Evolutionary conservation across 176 grass and related monocot genomes (phyloP), one percentile per base, ranked within the genome.

Genomic region (Rhipidocladum racemiflorum): DNA sequence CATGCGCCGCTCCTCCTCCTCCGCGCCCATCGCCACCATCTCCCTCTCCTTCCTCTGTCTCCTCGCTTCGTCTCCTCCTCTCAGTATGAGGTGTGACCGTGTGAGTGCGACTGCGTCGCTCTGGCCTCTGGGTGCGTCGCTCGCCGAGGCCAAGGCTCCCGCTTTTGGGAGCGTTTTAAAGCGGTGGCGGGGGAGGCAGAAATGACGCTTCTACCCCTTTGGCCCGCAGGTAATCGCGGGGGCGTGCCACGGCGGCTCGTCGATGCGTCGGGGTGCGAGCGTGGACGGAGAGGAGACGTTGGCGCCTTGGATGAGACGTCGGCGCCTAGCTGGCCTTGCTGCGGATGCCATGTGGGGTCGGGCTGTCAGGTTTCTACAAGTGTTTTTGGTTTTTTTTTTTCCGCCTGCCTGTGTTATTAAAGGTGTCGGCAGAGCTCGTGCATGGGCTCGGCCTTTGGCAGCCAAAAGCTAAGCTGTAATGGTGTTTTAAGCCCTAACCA

Each of bases 121-220:
- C 48, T 49, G 55, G 4, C 48, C 38, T 57, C 48, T 49, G 55
- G 4, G 21, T 72, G 74, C 18, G 16, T 54, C 65, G 34, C 66
- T 74, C 66, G 46, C 49, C 18, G 49, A 55, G 71, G 35, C 35
- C 34, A 20, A 51, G 45, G 42, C 61, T 88, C 78, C 81, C 88
- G 74, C 91, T 94, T 88, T 83, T 48, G 59, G 51, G 57, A 84
- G 61, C 54, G 36, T 86, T 92, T 92, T 95, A 92, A 95, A 92
- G 90, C 76, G 81, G 69, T 66, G 68, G 88, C 69, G 56, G 27
- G 66, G 49, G 0, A 0, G 3, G 4, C 0, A 0, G 3, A 60
- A 77, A 82, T 90, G 70, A 86, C 92, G 1, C 0, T 0, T 0
- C 4, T 14, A 0, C 46, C 88, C 83, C 27, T 0, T 0, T 0